A percentile compares a stretch with the other conserved stretches of the same genome.
Evolutionary conservation across 1,284 basidiomycete genomes (phyloP).

Genomic region (Leccinum huronense): DNA sequence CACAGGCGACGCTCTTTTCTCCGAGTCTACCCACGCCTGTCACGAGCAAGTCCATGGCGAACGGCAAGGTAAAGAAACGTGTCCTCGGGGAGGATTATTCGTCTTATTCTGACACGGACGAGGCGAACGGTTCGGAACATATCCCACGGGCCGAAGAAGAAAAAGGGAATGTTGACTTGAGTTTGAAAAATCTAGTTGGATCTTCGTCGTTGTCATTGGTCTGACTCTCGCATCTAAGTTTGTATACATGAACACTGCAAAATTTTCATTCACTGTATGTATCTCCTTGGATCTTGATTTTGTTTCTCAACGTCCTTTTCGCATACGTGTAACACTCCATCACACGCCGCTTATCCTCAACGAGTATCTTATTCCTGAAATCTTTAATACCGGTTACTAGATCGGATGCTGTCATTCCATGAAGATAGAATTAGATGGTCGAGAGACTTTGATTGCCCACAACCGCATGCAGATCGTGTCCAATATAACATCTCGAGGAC

Average conservation of each 20-base stretch:
- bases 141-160: constrained; percentile 50
- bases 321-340: background rate
- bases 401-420: background rate
- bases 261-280: background rate
- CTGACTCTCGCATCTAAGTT: background rate
- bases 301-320: constrained; percentile 8
- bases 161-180: constrained; percentile 20
- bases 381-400: background rate
- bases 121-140: constrained; percentile 43
- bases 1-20: constrained; percentile 42
- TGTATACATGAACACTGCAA: background rate
- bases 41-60: constrained; percentile 19
- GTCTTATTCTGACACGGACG: constrained; percentile 42
- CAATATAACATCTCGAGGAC: background rate
- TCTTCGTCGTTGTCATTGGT: background rate
- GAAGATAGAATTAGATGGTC: background rate
- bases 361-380: background rate
- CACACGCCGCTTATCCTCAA: background rate
- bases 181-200: constrained; percentile 1
- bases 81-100: constrained; percentile 38
- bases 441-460: background rate
- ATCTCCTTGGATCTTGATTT: background rate
- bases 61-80: constrained; percentile 34
- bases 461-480: background rate
- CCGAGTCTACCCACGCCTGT: constrained; percentile 30